phyloP scores from a whole-genome alignment of 2,329 filamentous ascomycete species.

The Exophiala sideris region DNA sequence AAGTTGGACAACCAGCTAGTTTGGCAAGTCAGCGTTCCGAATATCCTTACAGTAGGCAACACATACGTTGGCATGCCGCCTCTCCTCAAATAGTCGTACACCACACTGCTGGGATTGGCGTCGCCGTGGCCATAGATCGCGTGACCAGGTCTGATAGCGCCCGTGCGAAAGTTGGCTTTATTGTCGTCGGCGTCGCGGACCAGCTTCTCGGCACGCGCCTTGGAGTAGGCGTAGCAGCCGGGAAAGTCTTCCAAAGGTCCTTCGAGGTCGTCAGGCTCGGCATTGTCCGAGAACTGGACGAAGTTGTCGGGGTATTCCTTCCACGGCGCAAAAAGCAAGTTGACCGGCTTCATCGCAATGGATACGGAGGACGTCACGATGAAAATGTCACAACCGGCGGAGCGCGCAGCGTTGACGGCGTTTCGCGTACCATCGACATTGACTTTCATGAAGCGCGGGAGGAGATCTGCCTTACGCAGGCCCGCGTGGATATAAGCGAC shows the following conservation, averaged over 20 bases:
- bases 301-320: constrained; percentile 37
- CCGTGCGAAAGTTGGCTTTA: constrained; percentile 47
- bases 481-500: constrained; percentile 53
- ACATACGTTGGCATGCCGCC: constrained; percentile 32
- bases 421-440: constrained; percentile 53
- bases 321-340: constrained; percentile 47
- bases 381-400: constrained; percentile 49
- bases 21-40: not conserved
- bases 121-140: constrained; percentile 51
- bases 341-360: constrained; percentile 41
- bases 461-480: constrained; percentile 47
- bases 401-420: constrained; percentile 47
- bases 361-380: constrained; percentile 54
- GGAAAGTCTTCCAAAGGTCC: constrained; percentile 39
- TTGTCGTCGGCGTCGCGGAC: constrained; percentile 45
- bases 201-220: constrained; percentile 51
- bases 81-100: constrained; percentile 40
- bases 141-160: constrained; percentile 53
- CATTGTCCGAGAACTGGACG: constrained; percentile 48
- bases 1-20: constrained; percentile 43
- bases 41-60: not conserved
- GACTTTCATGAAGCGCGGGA: constrained; percentile 46
- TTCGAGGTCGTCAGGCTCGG: constrained; percentile 37
- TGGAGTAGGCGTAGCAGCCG: constrained; percentile 49
- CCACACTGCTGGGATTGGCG: constrained; percentile 38